Evolutionary conservation across 192 early-diverging fungal genomes (phyloP).

Genomic region (Spinellus fusiger): DNA sequence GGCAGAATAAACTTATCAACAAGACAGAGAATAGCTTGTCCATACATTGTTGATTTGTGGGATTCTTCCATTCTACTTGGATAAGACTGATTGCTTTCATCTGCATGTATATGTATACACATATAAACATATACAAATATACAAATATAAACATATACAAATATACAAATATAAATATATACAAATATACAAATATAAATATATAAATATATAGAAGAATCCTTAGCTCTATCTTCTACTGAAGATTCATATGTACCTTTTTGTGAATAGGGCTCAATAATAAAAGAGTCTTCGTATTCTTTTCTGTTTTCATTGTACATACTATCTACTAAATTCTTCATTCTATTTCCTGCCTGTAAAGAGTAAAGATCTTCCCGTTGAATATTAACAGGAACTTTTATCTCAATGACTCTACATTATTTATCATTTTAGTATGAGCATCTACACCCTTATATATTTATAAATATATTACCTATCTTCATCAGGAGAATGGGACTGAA

Average conservation of each 20-base stretch:
- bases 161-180: too few species aligned
- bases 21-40: slow-evolving; percentile 33
- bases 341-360: slow-evolving; percentile 29
- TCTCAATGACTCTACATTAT: background rate
- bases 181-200: too few species aligned
- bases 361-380: slow-evolving; percentile 26
- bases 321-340: slow-evolving; percentile 28
- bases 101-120: background rate
- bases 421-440: slow-evolving; percentile 13
- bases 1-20: slow-evolving; percentile 40
- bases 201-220: too few species aligned
- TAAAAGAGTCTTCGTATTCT: slow-evolving; percentile 8
- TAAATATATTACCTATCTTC: too few species aligned
- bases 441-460: too few species aligned
- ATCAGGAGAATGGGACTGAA: too few species aligned
- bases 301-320: slow-evolving; percentile 43
- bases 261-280: background rate
- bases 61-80: slow-evolving; percentile 37
- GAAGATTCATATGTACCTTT: too few species aligned
- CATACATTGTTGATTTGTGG: slow-evolving; percentile 41
- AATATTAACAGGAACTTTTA: slow-evolving; percentile 8
- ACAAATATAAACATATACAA: too few species aligned
- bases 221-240: too few species aligned
- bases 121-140: too few species aligned
- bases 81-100: slow-evolving; percentile 1